Conservation (phyloP, 371 early-diverging fungal genomes). For the Actinomucor elegans region DNA sequence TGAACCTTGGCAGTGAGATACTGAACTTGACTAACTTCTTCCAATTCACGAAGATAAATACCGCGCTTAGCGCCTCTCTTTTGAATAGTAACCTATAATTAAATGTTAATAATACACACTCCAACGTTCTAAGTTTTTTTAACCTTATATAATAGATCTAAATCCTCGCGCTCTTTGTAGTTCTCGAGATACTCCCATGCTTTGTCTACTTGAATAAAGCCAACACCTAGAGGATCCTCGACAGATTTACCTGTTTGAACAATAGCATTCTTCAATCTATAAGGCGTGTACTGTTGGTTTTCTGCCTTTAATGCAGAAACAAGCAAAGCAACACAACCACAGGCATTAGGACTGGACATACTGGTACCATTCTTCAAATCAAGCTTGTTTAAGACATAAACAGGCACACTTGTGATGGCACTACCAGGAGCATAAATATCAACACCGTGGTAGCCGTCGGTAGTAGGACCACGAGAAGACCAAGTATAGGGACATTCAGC, state of each 20-base stretch:
- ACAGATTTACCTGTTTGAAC: constrained; percentile 71
- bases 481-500: constrained; percentile 86
- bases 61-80: constrained; percentile 64
- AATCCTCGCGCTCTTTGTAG: constrained; percentile 55
- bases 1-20: constrained; percentile 58
- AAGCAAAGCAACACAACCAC: constrained; percentile 83
- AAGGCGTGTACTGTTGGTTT: constrained; percentile 73
- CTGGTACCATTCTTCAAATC: constrained; percentile 93
- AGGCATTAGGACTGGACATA: constrained; percentile 92
- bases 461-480: constrained; percentile 87
- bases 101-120: too few relatives aligned
- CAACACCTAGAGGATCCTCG: constrained; percentile 78
- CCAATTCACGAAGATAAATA: constrained; percentile 81
- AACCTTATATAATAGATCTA: constrained; percentile 73
- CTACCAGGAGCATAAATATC: constrained; percentile 91
- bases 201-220: constrained; percentile 86
- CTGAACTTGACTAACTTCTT: constrained; percentile 70
- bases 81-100: constrained; percentile 24
- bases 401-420: constrained; percentile 92
- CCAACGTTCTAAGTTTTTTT: too few relatives aligned
- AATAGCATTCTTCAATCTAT: constrained; percentile 79
- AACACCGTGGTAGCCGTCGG: constrained; percentile 85
- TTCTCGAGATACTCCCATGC: constrained; percentile 81
- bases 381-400: constrained; percentile 72
- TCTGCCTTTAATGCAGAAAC: constrained; percentile 80